Conservation (phyloP, 2,329 filamentous ascomycete genomes). For the Karstenula rhodostoma region DNA sequence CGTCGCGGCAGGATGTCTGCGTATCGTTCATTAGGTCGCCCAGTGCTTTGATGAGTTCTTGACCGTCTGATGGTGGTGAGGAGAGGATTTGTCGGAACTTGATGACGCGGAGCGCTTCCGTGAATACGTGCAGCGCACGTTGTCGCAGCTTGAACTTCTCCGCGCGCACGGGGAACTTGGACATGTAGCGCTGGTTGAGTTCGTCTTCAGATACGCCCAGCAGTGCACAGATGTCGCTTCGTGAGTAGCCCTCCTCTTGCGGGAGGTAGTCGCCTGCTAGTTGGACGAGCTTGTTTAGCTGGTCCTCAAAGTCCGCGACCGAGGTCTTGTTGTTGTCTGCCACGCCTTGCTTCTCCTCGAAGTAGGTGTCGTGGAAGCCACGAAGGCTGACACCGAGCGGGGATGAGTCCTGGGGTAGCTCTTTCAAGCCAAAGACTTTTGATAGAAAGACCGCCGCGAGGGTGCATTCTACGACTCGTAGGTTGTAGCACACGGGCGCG, state of each 20-base stretch:
- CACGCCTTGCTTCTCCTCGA: constrained; percentile 62
- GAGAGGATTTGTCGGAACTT: constrained; percentile 81
- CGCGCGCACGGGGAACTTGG: constrained; percentile 86
- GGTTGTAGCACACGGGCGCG: constrained; percentile 92
- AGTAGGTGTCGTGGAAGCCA: constrained; percentile 87
- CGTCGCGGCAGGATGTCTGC: constrained; percentile 83
- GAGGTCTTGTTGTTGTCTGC: constrained; percentile 58
- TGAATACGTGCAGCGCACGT: constrained; percentile 89
- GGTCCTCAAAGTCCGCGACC: constrained; percentile 59
- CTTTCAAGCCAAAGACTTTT: constrained; percentile 65
- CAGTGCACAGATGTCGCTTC: constrained; percentile 79
- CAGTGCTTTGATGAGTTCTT: constrained; percentile 75
- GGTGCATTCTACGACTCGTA: constrained; percentile 94
- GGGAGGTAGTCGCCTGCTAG: constrained; percentile 75
- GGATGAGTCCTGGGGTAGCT: constrained; percentile 77
- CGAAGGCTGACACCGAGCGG: constrained; percentile 84
- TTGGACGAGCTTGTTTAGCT: constrained; percentile 76
- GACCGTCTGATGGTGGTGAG: constrained; percentile 54
- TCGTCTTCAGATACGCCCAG: constrained; percentile 74
- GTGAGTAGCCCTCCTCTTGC: constrained; percentile 84
- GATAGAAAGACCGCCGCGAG: constrained; percentile 77
- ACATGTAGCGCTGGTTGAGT: constrained; percentile 80
- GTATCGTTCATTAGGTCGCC: constrained; percentile 89
- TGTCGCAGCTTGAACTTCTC: constrained; percentile 88
- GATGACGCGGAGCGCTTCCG: constrained; percentile 85